Evolutionary conservation across 1,284 basidiomycete species (phyloP).

Genomic region (Coniferiporia weirii): DNA sequence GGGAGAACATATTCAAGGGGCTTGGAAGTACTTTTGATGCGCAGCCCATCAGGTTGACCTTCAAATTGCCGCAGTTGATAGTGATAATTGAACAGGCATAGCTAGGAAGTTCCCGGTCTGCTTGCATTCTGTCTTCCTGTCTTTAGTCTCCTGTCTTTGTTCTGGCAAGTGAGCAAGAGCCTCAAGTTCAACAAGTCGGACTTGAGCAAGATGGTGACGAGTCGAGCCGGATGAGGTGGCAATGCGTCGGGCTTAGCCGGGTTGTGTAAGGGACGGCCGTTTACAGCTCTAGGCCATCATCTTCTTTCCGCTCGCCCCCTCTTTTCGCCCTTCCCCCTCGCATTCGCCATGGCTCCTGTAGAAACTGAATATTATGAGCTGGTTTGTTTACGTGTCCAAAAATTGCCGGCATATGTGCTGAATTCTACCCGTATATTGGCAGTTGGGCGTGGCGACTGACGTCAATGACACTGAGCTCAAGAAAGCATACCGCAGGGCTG

Average conservation of each 20-base stretch:
- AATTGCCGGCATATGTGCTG: neutral
- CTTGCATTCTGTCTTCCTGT: too few relatives aligned
- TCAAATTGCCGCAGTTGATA: too few relatives aligned
- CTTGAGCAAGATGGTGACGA: too few relatives aligned
- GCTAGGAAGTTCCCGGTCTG: too few relatives aligned
- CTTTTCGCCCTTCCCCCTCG: neutral
- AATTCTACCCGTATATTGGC: neutral
- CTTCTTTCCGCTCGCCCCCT: neutral
- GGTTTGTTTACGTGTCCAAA: conserved; percentile 26
- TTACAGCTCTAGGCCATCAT: neutral
- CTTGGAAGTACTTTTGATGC: too few relatives aligned
- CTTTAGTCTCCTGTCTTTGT: too few relatives aligned
- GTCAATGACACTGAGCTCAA: conserved; percentile 76
- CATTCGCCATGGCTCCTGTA: conserved; percentile 36
- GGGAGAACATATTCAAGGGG: too few relatives aligned
- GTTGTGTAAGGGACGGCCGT: neutral
- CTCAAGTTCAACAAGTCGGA: too few relatives aligned
- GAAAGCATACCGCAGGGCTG: conserved; percentile 93
- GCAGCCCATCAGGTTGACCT: too few relatives aligned
- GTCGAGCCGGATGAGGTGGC: neutral
- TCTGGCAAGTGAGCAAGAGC: too few relatives aligned
- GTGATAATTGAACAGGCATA: too few relatives aligned
- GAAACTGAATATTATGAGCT: conserved; percentile 48
- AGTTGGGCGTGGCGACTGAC: conserved; percentile 47
- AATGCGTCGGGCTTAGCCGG: neutral